phyloP scores from a whole-genome alignment of 805 yeast genomes.

The Starmerella apis region DNA sequence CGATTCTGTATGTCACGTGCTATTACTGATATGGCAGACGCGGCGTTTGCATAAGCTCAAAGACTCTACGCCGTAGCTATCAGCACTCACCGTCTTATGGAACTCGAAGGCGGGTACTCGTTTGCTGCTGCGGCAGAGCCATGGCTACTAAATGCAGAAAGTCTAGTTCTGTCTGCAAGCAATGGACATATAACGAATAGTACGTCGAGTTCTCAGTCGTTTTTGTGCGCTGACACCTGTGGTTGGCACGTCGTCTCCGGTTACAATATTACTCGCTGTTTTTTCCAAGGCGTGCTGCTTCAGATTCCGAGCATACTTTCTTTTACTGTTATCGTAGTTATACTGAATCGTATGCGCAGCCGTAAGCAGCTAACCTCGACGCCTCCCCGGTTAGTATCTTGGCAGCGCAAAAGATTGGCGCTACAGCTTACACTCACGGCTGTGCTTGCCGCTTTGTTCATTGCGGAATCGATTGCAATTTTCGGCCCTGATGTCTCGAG shows the following conservation, averaged over 20 bases:
- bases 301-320: conserved; percentile 28
- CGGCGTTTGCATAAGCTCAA: neutral
- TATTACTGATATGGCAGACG: neutral
- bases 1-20: neutral
- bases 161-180: neutral
- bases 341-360: conserved; percentile 24
- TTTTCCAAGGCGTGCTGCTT: conserved; percentile 32
- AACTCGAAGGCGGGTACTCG: neutral
- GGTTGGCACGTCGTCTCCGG: conserved; percentile 19
- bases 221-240: conserved; percentile 15
- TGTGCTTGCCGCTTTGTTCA: conserved; percentile 20
- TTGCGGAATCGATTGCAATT: conserved; percentile 9
- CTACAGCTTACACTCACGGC: conserved; percentile 22
- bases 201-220: neutral
- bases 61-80: neutral
- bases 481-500: conserved; percentile 27
- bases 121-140: conserved; percentile 3
- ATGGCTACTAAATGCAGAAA: neutral
- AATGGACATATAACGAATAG: neutral
- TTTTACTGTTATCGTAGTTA: conserved; percentile 28
- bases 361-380: conserved; percentile 13
- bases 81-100: conserved; percentile 4
- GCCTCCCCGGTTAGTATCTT: conserved; percentile 20
- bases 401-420: conserved; percentile 24
- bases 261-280: conserved; percentile 33